Evolutionary conservation across 108 stramenopile genomes (phyloP), one percentile per base, ranked within the genome.

Genomic region (Conticribra guillardii): DNA sequence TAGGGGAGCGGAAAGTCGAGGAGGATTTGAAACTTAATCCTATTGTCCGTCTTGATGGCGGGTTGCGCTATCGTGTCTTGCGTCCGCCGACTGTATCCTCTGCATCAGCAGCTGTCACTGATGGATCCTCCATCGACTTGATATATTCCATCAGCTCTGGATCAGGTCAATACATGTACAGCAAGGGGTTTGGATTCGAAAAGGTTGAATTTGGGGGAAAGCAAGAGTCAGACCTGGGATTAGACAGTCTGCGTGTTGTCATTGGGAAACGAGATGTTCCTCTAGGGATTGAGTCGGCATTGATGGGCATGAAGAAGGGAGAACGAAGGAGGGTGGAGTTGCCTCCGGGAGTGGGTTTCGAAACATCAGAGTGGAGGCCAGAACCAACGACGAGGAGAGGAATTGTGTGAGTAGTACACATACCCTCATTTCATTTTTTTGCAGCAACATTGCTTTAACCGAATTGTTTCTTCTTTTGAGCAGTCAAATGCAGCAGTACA

Each of bases 271-370:
- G 70, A 22, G 49, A 80, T 37, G 61, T 87, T 15, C 86, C 86
- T 3, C 19, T 80, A 30, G 86, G 86, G 11, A 82, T 87, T 30
- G 81, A 87, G 55, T 52, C 59, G 34, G 81, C 86, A 0, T 54
- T 87, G 55, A 17, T 84, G 14, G 86, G 86, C 19, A 87, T 87
- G 86, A 68, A 70, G 32, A 60, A 41, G 49, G 86, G 86, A 28
- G 86, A 84, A 68, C 31, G 64, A 60, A 37, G 86, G 29, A 34
- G 83, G 9, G 64, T 87, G 9, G 86, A 82, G 28, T 33, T 82
- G n/a, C 83, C 83, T 27, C 78, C 86, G 0, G 49, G 46, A 4
- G 69, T 84, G 16, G 86, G 86, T 1, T 82, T 87, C 64, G 86
- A 79, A 46, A 82, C 83, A 15, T 54, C 51, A 1, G 54, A 84